These are phyloP conservation scores for Cercospora citrullina DNA, from an alignment of 2,329 filamentous ascomycete genomes.

Conservation along the genomic window DNA sequence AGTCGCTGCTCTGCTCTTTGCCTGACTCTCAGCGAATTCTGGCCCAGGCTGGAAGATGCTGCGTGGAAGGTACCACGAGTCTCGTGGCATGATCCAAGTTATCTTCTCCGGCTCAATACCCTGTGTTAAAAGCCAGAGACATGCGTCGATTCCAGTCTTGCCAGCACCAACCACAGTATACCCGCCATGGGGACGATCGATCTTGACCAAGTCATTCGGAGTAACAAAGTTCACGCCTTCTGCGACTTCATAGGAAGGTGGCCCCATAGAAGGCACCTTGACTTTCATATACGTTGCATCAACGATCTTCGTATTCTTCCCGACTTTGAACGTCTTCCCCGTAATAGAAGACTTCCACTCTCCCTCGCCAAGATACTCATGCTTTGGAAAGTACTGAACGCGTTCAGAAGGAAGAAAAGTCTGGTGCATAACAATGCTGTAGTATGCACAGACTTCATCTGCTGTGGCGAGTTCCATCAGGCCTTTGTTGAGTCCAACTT, in stretches of 20 bases:
- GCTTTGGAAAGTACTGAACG: constrained; percentile 24
- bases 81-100: constrained; percentile 30
- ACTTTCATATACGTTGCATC: constrained; percentile 28
- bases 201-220: constrained; percentile 20
- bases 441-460: constrained; percentile 25
- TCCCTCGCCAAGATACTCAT: constrained; percentile 22
- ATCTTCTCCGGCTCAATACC: constrained; percentile 21
- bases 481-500: constrained; percentile 28
- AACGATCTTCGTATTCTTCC: constrained; percentile 20
- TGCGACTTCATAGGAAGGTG: constrained; percentile 22
- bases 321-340: constrained; percentile 15
- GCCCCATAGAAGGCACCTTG: constrained; percentile 25
- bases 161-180: constrained; percentile 29
- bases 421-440: constrained; percentile 22
- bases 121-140: constrained; percentile 23
- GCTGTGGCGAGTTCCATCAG: constrained; percentile 21
- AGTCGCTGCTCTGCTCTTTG: not conserved
- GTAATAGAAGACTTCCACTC: constrained; percentile 19
- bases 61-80: constrained; percentile 25
- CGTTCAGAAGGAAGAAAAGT: constrained; percentile 25
- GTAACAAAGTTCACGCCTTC: constrained; percentile 17
- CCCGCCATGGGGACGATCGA: constrained; percentile 11
- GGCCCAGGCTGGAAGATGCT: constrained; percentile 12
- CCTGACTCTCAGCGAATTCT: constrained; percentile 1
- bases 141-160: constrained; percentile 30